Base-by-base conservation (phyloP, 768 basidiomycete species). In the Hygrophoropsis aurantiaca region DNA sequence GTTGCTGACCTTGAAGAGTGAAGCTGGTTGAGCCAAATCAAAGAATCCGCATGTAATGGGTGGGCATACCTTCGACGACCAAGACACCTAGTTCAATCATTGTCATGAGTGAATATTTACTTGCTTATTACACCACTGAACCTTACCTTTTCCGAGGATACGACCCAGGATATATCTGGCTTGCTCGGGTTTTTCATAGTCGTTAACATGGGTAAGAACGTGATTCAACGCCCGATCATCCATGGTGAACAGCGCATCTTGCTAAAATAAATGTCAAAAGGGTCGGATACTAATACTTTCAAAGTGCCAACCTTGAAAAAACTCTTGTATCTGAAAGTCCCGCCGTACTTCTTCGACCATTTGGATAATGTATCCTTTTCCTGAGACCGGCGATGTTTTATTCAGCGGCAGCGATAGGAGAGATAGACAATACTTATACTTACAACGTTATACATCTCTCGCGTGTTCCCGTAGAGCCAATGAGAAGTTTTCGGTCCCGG, bases 161-260 rank as follows among this genome's bases (percentile, higher is more conserved):
- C 58, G 60, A 18, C 60, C 51, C 3, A 82, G 59, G 35, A 49
- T 59, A 36, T 65, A 69, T 3, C 73, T 63, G 11, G 65, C 59
- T 5, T 54, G 48, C 24, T 68, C 67, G 0, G 82, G 74, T 52
- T 85, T 85, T 45, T 76, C 74, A 56, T 81, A 85, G 33, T 70
- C 62, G 35, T 73, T 57, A 24, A 65, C 63, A 42, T 84, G 78
- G 55, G 72, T 70, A 7, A 88, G 64, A 36, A 90, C 68, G 53
- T 87, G 79, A 36, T 74, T 72, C 24, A 87, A 40, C 0, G 84
- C 84, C 30, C 76, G 75, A 0, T 77, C 65, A 58, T 87, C 86
- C 37, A 70, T 64, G 0, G 81, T 84, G 57, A 70, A 75, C 10
- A 85, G 61, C 9, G 78, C 72, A n/a, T 19, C 35, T 16, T 24